Base-by-base conservation (phyloP, 2,329 filamentous ascomycete genomes). In the Eutypa lata region DNA sequence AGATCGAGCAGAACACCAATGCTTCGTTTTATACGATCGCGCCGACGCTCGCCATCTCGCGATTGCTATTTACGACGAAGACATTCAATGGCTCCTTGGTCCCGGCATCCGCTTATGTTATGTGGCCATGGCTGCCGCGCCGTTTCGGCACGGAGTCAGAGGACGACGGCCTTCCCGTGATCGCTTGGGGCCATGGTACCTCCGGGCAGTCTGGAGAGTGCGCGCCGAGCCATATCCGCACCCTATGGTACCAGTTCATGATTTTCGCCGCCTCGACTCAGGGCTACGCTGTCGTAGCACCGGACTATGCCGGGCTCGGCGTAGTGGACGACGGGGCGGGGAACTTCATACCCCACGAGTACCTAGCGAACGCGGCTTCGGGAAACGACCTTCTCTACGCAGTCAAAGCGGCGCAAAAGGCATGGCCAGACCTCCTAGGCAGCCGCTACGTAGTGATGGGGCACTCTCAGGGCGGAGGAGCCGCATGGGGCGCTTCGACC, bases 51-150 rank as follows among this genome's bases (percentile, higher is more conserved):
- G 49, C 49, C 31, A 11, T 52, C 3, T 55, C 53, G 21, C 49
- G 53, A 13, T 26, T 55, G 18, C 37, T 55, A 10, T 55, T 49
- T 19, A 55, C 53, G n/a, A 49, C 53, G 5, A 43, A 48, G 44
- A 55, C 45, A 2, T 16, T 49, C 33, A 55, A 52, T 24, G 53
- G 49, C 8, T 52, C 38, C 19, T 43, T 48, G 26, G n/a, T 55
- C 11, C 53, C 53, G 7, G 53, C 53, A 4, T 55, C 53, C 8
- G 49, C 53, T 7, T 47, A 46, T 19, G 53, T 55, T 22, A 26
- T 55, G 4, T 55, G 50, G 53, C 53, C 53, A 14, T 55, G 38
- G 26, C 14, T 47, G 13, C 53, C 53, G 13, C 35, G 40, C 7
- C 24, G 42, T 13, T 55, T 52, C 35, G 28, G 16, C 16, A 5